Base-by-base conservation (phyloP, 331 rosid genomes). In the Prunus yedoensis region DNA sequence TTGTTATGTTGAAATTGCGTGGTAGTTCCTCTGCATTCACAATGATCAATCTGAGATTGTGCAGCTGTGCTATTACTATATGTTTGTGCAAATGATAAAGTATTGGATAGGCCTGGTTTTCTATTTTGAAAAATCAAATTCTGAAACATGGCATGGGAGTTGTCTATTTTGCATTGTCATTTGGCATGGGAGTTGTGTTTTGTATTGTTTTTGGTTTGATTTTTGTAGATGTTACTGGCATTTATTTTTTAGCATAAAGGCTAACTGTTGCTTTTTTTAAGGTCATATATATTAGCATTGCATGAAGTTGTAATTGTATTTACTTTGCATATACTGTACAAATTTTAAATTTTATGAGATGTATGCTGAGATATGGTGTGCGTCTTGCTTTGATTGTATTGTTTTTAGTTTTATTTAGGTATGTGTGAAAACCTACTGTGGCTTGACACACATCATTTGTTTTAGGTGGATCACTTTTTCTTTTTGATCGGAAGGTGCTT, bases 381-480 rank as follows among this genome's bases (percentile, higher is more conserved):
- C 16, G 3, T 43, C 63, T 10, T 21, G 54, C 54, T 41, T 43
- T 35, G 13, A 10, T 58, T 27, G 18, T 45, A 18, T 46, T 23
- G 10, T 10, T 58, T 74, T 70, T 58, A 12, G 46, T 74, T 20
- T 54, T 5, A 52, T 17, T 17, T 16, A 53, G 68, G 51, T 63
- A 27, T 11, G n/a, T 57, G 59, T 62, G 49, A 45, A 47, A 67
- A 63, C 69, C 25, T 62, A 21, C 79, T 73, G 54, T 72, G 52
- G 30, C 66, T 75, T 83, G 83, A 79, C 73, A 68, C 65, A 30
- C 46, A 8, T 65, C 59, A 54, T 70, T 74, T 69, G 15, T 84
- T 77, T 75, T 86, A 93, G 97, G 94, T 82, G 98, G 98, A 81
- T 91, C 98, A 28, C 94, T 93, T 70, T 88, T 89, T 84, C 85